Base-by-base conservation (phyloP, 148 eudicot genomes). In the Euryodendron excelsum region DNA sequence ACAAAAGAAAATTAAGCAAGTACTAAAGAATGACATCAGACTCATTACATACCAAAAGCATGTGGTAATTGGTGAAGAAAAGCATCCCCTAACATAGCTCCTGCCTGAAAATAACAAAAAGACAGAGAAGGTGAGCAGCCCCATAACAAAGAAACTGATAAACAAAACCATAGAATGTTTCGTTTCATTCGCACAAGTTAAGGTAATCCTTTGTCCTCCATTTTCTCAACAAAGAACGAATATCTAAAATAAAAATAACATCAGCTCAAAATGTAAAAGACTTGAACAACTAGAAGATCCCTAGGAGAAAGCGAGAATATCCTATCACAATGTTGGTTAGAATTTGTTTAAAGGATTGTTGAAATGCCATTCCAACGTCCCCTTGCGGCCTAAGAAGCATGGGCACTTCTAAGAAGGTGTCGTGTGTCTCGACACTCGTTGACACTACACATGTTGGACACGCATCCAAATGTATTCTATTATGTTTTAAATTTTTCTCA, bases 51-150 rank as follows among this genome's bases (percentile, higher is more conserved):
- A 88, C 94, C 92, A 83, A 90, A 95, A 78, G 99, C 97, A 85
- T 95, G 99, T 53, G 97, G 99, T 72, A 95, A 71, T 83, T 95
- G 99, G 87, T 95, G 99, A 87, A 95, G 89, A 87, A 95, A 95
- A 70, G 99, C 97, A 85, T 95, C 97, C 20, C 99, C 99, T 63
- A 95, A 82, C 99, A 93, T 95, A n/a, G 99, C 99, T 85, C 99
- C 99, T 36, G 99, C 99, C 99, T 95, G 90, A 79, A 85, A 70
- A 80, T 36, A 66, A 61, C 47, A 61, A 80, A 34, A 84, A 30
- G 25, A 18, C 62, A 77, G 4, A 66, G 45, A 69, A 74, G 39
- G 20, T 70, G 59, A 83, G 63, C 50, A 27, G 27, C 23, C 37
- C 8, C 34, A 48, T 31, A 20, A 31, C 25, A 30, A 77, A 52